Conservation (phyloP, 23 red algal genomes). For the Agarophyton chilense region DNA sequence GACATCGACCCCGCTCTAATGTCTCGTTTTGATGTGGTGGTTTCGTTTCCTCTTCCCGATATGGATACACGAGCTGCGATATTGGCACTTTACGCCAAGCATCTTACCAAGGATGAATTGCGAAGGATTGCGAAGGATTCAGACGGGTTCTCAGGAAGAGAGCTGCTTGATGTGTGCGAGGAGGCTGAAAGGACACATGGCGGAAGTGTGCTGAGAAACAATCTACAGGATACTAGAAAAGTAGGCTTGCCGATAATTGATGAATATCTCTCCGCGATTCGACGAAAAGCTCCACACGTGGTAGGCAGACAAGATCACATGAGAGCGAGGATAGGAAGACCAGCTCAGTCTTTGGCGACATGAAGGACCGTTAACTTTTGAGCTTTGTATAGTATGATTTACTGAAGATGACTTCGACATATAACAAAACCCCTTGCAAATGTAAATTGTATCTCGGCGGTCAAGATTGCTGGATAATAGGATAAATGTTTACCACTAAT, state of each 20-base stretch:
- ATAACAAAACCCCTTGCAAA: background rate
- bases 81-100: conserved; percentile 88
- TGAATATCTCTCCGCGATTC: background rate
- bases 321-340: conserved; percentile 1
- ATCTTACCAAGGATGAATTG: conserved; percentile 75
- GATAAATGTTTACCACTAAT: background rate
- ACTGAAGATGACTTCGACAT: background rate
- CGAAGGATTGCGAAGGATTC: conserved; percentile 61
- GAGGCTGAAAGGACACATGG: conserved; percentile 87
- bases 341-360: background rate
- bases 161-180: conserved; percentile 84
- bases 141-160: conserved; percentile 81
- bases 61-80: conserved; percentile 69
- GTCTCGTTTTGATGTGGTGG: conserved; percentile 89
- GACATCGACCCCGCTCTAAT: conserved; percentile 88
- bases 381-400: background rate
- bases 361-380: background rate
- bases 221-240: background rate
- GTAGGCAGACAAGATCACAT: background rate
- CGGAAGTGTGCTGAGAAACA: conserved; percentile 58
- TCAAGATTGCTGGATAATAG: background rate
- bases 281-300: conserved; percentile 29
- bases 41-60: conserved; percentile 86
- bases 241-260: conserved; percentile 14
- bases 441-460: background rate